Evolutionary conservation across 768 basidiomycete species (phyloP), one percentile per base, ranked within the genome.

Genomic region (Erythrobasidium yunnanense): DNA sequence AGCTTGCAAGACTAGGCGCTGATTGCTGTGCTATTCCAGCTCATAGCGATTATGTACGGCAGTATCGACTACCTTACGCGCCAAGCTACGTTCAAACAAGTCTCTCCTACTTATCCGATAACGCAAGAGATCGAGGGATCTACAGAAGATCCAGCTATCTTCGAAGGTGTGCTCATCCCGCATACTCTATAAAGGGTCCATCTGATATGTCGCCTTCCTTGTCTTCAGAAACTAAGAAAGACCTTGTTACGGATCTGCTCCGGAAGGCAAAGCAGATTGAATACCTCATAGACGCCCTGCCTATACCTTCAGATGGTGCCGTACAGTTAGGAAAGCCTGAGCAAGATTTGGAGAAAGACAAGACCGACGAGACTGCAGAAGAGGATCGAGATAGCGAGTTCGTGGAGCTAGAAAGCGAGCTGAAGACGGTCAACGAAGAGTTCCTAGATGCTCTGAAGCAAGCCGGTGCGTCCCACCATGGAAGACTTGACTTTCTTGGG

Each of bases 211-310:
- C 32, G 18, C 42, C 13, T 55, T 29, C 22, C 15, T 52, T 25
- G 29, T 38, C 13, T 49, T 29, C 72, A 91, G 90, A 83, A 11
- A 91, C 88, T 77, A 83, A 86, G 75, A 85, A 82, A 69, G 89
- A 92, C 75, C 83, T 92, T 22, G 87, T 90, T 3, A 78, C 81
- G 17, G 90, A 92, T 72, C 79, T 93, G 42, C 81, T 91, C 42
- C 80, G 83, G 38, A 91, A 92, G 72, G 88, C 88, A 15, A 92
- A 92, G 72, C 88, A 91, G 75, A 82, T 93, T 45, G 87, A 92
- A 71, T 85, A 83, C 71, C 81, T 92, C 52, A 87, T 93, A 55
- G 82, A 86, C 54, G 84, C 84, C 0, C 76, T 93, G 15, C 70
- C 72, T 5, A 15, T 50, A 7, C 17, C 66, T 2, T 20, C 67